Percentiles rank a stretch among this genome's conserved stretches.
Conservation (phyloP, 495 filamentous ascomycete genomes). For the Penicillium maclennaniae region DNA sequence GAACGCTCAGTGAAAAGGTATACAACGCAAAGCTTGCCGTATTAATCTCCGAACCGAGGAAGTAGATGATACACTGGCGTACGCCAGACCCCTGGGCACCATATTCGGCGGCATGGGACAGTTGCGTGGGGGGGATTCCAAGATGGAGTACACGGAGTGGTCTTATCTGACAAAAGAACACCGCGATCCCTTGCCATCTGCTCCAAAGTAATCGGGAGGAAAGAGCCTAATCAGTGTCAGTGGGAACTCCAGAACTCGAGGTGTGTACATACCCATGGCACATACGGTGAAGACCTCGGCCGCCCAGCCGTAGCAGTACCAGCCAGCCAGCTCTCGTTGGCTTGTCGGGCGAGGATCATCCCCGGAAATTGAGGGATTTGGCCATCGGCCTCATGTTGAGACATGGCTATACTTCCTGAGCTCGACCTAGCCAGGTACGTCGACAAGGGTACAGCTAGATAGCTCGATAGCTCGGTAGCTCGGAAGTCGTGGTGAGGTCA, state of each 20-base stretch:
- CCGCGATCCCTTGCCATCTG: slow-evolving; percentile 88
- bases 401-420: slow-evolving; percentile 10
- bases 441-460: not conserved
- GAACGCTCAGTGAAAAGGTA: slow-evolving; percentile 87
- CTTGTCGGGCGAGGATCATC: slow-evolving; percentile 89
- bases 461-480: not conserved
- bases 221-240: slow-evolving; percentile 60
- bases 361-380: slow-evolving; percentile 57
- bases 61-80: slow-evolving; percentile 77
- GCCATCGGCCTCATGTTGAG: slow-evolving; percentile 17
- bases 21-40: slow-evolving; percentile 98
- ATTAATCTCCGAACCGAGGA: slow-evolving; percentile 84
- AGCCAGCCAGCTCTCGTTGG: slow-evolving; percentile 80
- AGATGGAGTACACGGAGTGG: slow-evolving; percentile 61
- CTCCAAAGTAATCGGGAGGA: slow-evolving; percentile 95
- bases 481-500: slow-evolving; percentile 16
- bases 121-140: slow-evolving; percentile 33
- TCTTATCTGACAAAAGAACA: slow-evolving; percentile 71
- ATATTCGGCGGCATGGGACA: slow-evolving; percentile 17
- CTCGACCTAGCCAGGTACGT: not conserved
- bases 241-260: not conserved
- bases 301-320: slow-evolving; percentile 96
- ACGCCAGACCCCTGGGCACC: slow-evolving; percentile 27
- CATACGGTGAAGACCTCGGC: slow-evolving; percentile 98
- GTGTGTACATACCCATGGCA: slow-evolving; percentile 59